Conservation (phyloP, 768 basidiomycete species). For the Austroboletus eburneus region DNA sequence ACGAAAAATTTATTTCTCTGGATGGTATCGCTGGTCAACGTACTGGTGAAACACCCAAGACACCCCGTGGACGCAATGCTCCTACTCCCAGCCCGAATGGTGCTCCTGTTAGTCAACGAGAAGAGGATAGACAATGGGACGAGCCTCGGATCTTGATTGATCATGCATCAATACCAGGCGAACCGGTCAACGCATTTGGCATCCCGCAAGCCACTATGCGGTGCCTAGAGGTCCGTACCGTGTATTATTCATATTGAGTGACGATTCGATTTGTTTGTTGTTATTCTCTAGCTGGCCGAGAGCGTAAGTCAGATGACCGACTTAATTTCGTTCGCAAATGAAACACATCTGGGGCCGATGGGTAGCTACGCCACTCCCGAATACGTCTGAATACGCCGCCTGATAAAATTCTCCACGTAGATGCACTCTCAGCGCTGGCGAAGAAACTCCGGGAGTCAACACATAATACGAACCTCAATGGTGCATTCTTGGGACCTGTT, state of each 20-base stretch:
- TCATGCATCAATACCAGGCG: constrained; percentile 65
- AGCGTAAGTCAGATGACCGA: constrained; percentile 79
- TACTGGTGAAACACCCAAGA: constrained; percentile 38
- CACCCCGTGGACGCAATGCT: constrained; percentile 31
- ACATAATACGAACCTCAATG: constrained; percentile 13
- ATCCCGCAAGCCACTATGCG: constrained; percentile 89
- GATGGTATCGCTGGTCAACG: constrained; percentile 56
- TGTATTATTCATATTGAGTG: not conserved
- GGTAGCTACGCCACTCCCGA: constrained; percentile 45
- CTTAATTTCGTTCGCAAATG: constrained; percentile 61
- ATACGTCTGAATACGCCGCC: constrained; percentile 22
- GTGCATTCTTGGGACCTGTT: constrained; percentile 16
- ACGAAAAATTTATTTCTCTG: constrained; percentile 72
- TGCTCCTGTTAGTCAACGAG: constrained; percentile 25
- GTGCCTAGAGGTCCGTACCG: constrained; percentile 64
- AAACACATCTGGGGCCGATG: constrained; percentile 53
- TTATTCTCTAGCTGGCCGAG: constrained; percentile 59
- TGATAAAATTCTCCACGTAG: constrained; percentile 31
- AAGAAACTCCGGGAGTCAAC: constrained; percentile 35
- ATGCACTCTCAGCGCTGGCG: constrained; percentile 41
- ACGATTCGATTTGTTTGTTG: constrained; percentile 5
- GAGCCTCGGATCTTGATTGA: constrained; percentile 61
- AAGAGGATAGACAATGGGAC: constrained; percentile 62
- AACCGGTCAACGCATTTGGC: constrained; percentile 85
- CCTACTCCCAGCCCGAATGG: constrained; percentile 34